phyloP scores from a whole-genome alignment of 306 rosid genomes.

The Medicago arabica region DNA sequence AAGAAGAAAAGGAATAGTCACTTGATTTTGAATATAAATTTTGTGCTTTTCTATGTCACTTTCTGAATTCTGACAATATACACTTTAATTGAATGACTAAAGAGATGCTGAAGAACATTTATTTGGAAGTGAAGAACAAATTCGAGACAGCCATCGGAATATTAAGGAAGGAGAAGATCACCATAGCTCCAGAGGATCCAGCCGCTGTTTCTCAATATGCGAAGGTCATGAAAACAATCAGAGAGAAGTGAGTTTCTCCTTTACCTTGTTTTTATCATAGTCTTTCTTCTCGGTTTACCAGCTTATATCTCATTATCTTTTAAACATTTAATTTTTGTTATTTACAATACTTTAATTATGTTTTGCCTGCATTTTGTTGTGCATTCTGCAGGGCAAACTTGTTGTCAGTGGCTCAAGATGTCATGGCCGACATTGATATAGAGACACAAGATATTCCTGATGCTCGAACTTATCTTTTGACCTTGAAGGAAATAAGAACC shows the following conservation, averaged over 20 bases:
- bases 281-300: conserved; percentile 5
- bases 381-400: conserved; percentile 68
- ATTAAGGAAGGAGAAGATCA: conserved; percentile 87
- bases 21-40: neutral
- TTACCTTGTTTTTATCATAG: conserved; percentile 22
- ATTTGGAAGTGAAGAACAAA: conserved; percentile 79
- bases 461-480: conserved; percentile 85
- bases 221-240: conserved; percentile 79
- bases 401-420: conserved; percentile 73
- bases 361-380: conserved; percentile 29
- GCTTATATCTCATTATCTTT: conserved; percentile 5
- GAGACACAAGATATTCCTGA: conserved; percentile 82
- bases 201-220: conserved; percentile 89
- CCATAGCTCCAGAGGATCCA: conserved; percentile 84
- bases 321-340: neutral
- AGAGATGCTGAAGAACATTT: conserved; percentile 90
- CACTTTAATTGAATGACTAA: conserved; percentile 40
- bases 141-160: conserved; percentile 79
- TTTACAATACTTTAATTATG: neutral
- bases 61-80: conserved; percentile 36
- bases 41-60: conserved; percentile 17
- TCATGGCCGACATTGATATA: conserved; percentile 56
- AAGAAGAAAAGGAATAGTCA: neutral
- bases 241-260: conserved; percentile 78
- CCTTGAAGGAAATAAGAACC: conserved; percentile 80